These are phyloP conservation scores for Leccinum incarnatum DNA, from an alignment of 768 basidiomycete species.

Conservation along the genomic window DNA sequence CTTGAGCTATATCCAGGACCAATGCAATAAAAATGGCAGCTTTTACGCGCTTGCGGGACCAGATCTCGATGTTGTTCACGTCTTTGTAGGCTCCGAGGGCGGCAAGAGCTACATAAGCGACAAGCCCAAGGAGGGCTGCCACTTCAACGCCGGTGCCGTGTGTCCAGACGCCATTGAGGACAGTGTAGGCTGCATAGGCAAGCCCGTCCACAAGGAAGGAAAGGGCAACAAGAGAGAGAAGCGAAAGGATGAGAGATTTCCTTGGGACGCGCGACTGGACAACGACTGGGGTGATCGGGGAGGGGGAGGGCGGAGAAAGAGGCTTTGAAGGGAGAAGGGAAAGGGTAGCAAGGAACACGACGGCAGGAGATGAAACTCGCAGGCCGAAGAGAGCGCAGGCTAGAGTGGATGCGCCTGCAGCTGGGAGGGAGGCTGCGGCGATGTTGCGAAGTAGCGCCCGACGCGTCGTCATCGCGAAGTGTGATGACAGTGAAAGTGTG, in stretches of 20 bases:
- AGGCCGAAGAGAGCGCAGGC: slow-evolving; percentile 49
- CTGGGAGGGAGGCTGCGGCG: slow-evolving; percentile 23
- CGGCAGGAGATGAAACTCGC: slow-evolving; percentile 64
- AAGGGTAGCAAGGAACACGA: slow-evolving; percentile 60
- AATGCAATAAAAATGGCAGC: slow-evolving; percentile 51
- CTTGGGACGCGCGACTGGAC: slow-evolving; percentile 72
- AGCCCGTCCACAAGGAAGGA: slow-evolving; percentile 79
- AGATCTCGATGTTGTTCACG: slow-evolving; percentile 63
- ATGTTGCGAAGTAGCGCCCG: slow-evolving; percentile 18
- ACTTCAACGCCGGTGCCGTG: slow-evolving; percentile 60
- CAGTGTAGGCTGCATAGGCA: slow-evolving; percentile 60
- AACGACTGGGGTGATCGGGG: slow-evolving; percentile 76
- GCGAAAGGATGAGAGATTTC: slow-evolving; percentile 65
- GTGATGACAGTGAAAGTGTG: not conserved
- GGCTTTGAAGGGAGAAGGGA: slow-evolving; percentile 56
- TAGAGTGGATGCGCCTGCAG: slow-evolving; percentile 20
- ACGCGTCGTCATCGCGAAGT: slow-evolving; percentile 25
- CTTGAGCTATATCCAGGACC: slow-evolving; percentile 57
- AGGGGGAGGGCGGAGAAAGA: slow-evolving; percentile 40
- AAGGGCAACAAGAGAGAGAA: slow-evolving; percentile 67
- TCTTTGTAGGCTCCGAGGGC: slow-evolving; percentile 81
- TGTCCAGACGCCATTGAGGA: slow-evolving; percentile 67
- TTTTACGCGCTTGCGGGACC: slow-evolving; percentile 60
- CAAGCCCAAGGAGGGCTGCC: slow-evolving; percentile 64
- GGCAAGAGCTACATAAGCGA: slow-evolving; percentile 70